Evolutionary conservation across 345 rosid species (phyloP).

Genomic region (Garcia nutans): DNA sequence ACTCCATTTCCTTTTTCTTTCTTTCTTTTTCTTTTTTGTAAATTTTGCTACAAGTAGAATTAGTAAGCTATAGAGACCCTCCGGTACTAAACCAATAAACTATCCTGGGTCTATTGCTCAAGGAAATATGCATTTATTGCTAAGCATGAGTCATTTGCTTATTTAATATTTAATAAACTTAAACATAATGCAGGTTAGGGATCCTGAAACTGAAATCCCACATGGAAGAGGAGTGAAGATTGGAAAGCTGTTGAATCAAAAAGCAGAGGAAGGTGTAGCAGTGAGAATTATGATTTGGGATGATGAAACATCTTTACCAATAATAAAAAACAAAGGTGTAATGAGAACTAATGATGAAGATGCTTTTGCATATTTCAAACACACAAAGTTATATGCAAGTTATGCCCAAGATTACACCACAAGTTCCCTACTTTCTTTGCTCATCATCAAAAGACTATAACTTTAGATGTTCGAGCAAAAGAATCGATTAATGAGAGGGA

Average conservation of each 20-base stretch:
- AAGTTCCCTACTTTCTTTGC: constrained; percentile 73
- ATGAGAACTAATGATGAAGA: constrained; percentile 74
- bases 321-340: constrained; percentile 77
- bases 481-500: constrained; percentile 45
- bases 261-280: constrained; percentile 83
- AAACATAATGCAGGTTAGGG: constrained; percentile 45
- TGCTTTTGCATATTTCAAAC: constrained; percentile 60
- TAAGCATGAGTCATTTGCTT: too few relatives aligned
- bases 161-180: background rate
- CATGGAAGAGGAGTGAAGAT: constrained; percentile 65
- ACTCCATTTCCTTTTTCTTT: background rate
- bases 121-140: too few relatives aligned
- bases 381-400: constrained; percentile 60
- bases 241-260: constrained; percentile 65
- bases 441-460: constrained; percentile 86
- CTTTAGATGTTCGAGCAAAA: constrained; percentile 46
- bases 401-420: constrained; percentile 66
- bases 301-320: constrained; percentile 71
- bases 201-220: constrained; percentile 57
- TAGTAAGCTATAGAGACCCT: too few relatives aligned
- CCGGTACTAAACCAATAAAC: too few relatives aligned
- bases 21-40: background rate
- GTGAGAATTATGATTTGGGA: constrained; percentile 90
- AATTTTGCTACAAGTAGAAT: too few relatives aligned
- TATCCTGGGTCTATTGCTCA: too few relatives aligned